These are phyloP conservation scores for Tetrapyrgos nigripes DNA, from an alignment of 1,284 basidiomycete species.

Conservation along the genomic window DNA sequence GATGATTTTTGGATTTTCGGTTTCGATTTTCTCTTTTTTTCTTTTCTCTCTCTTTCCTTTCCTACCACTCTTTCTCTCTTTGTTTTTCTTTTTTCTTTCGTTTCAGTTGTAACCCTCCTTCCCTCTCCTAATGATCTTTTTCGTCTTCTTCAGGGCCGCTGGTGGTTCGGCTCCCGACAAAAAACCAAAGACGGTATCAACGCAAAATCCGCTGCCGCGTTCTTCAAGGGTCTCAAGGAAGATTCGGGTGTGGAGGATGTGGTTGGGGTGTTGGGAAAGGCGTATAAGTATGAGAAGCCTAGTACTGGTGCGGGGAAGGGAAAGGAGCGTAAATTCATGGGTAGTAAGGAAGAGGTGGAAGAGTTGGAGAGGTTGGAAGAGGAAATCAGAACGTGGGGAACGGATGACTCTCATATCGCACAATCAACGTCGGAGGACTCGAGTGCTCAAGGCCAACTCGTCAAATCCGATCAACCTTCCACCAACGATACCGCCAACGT, in stretches of 20 bases:
- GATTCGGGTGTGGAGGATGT: conserved; percentile 81
- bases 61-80: not conserved
- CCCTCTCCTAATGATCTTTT: conserved; percentile 2
- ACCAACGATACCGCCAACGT: too few species aligned
- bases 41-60: too few species aligned
- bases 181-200: conserved; percentile 95
- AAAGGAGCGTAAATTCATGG: conserved; percentile 18
- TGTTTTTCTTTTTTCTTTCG: too few species aligned
- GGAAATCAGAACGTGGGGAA: conserved; percentile 55
- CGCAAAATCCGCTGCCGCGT: conserved; percentile 83
- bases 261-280: conserved; percentile 76
- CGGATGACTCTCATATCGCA: too few species aligned
- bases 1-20: too few species aligned
- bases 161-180: conserved; percentile 96
- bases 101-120: conserved; percentile 15
- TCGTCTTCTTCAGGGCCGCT: conserved; percentile 67
- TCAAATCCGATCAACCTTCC: too few species aligned
- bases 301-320: conserved; percentile 19
- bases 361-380: conserved; percentile 67
- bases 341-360: conserved; percentile 36
- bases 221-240: conserved; percentile 90
- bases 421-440: too few species aligned
- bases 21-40: too few species aligned
- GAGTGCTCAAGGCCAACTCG: too few species aligned
- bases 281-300: conserved; percentile 70